Conservation (phyloP, 768 basidiomycete genomes). For the Xerocomus potaroensis region DNA sequence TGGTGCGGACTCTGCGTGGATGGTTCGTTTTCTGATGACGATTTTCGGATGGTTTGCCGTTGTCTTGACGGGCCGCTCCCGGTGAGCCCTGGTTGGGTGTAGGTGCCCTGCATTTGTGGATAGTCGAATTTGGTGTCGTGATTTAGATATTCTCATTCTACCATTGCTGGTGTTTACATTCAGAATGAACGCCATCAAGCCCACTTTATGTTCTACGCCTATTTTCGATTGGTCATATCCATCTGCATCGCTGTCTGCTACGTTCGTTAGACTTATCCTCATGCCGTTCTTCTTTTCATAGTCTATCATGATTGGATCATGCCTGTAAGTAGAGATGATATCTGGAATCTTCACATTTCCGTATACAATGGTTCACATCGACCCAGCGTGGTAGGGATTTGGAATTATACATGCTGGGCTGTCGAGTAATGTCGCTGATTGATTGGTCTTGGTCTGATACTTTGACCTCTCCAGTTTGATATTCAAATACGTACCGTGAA, state of each 20-base stretch:
- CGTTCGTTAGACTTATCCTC: background rate
- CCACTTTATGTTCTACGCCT: background rate
- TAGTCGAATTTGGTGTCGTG: background rate
- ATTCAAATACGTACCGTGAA: too few species aligned
- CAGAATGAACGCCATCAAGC: background rate
- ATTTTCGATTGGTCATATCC: background rate
- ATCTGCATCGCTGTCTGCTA: background rate
- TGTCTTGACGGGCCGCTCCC: constrained; percentile 39
- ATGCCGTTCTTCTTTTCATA: background rate
- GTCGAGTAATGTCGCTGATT: background rate
- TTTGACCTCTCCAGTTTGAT: too few species aligned
- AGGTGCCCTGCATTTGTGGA: too few species aligned
- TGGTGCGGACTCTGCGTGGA: constrained; percentile 73
- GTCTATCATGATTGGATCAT: background rate
- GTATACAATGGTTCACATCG: background rate
- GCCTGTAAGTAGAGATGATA: background rate
- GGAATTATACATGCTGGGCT: background rate
- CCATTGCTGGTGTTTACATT: too few species aligned
- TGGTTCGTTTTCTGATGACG: constrained; percentile 75
- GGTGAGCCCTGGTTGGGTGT: constrained; percentile 10
- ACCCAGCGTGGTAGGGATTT: background rate
- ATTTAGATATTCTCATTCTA: background rate
- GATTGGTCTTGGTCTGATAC: background rate
- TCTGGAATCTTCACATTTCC: background rate
- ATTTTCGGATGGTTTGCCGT: constrained; percentile 77